Evolutionary conservation across 768 basidiomycete genomes (phyloP), one percentile per base, ranked within the genome.

Genomic region (Rhodotorula paludigena): DNA sequence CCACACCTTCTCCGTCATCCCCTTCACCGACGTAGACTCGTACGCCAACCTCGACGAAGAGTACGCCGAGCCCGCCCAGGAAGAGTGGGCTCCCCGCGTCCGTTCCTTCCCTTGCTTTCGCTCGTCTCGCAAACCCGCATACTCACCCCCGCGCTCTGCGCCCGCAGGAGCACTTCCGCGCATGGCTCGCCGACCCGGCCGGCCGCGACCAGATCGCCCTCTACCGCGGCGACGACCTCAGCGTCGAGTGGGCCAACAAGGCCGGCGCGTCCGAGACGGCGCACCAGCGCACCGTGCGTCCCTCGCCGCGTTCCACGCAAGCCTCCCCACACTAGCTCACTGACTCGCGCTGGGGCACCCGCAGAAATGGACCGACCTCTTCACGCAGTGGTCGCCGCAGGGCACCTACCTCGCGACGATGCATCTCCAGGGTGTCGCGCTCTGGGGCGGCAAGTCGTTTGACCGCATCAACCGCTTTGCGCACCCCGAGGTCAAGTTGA

Each of bases 141-240:
- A 15, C 47, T 52, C 39, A 72, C 47, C 20, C 7, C 16, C 42
- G 0, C 30, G n/a, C n/a, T n/a, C n/a, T n/a, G n/a, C n/a, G 18
- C 32, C 38, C 51, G n/a, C 69, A 97, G 92, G 96, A 97, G 78
- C 93, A 99, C 80, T 84, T 97, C 68, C 85, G 90, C 54, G 89
- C 90, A 59, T 99, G 94, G 93, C 84, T 98, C 60, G 90, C 86
- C 33, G 96, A 99, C 79, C 82, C 85, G 32, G 86, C 87, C 78
- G 92, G 92, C 42, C 88, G 94, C 68, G 96, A 99, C 78, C 96
- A 99, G 77, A 92, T 92, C 81, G 87, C 90, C 63, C 92, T 90
- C 45, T 92, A 94, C 78, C 86, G 90, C 45, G 90, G 89, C 54
- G 90, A 93, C 74, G 89, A 93, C 71, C 90, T 93, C 59, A 83